Conservation (phyloP, 1,284 basidiomycete species). For the Irpex lacteus region DNA sequence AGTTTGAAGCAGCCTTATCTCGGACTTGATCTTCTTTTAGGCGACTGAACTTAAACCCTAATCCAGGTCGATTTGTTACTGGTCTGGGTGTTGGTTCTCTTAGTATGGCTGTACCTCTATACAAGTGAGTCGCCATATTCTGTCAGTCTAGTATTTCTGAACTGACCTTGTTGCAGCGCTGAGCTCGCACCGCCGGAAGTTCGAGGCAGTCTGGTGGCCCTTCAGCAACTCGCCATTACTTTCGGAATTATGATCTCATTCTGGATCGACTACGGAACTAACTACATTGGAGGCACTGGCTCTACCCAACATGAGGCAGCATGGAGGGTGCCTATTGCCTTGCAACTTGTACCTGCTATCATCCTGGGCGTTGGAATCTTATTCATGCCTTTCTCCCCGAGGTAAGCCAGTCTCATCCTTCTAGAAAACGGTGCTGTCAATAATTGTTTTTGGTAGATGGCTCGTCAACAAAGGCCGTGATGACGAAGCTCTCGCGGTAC, state of each 20-base stretch:
- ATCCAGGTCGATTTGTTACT: conserved; percentile 65
- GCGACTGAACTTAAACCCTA: background rate
- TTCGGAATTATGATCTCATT: conserved; percentile 72
- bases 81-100: conserved; percentile 77
- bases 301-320: conserved; percentile 57
- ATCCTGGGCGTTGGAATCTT: conserved; percentile 63
- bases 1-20: conserved; percentile 3
- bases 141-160: conserved; percentile 16
- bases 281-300: conserved; percentile 67
- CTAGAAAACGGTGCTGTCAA: background rate
- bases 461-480: conserved; percentile 70
- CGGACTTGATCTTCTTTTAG: too few relatives aligned
- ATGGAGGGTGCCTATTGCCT: conserved; percentile 74
- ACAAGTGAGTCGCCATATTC: conserved; percentile 48
- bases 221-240: conserved; percentile 81
- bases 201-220: conserved; percentile 76
- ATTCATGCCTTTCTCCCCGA: conserved; percentile 72
- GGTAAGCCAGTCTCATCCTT: conserved; percentile 31
- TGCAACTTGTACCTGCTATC: conserved; percentile 75
- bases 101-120: conserved; percentile 73
- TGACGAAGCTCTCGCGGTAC: conserved; percentile 66
- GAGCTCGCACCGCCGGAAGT: conserved; percentile 81
- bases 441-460: conserved; percentile 45
- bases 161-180: conserved; percentile 31
- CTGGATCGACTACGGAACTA: conserved; percentile 80